phyloP scores from a whole-genome alignment of 2,329 filamentous ascomycete genomes.

The Epichloe uncinata region DNA sequence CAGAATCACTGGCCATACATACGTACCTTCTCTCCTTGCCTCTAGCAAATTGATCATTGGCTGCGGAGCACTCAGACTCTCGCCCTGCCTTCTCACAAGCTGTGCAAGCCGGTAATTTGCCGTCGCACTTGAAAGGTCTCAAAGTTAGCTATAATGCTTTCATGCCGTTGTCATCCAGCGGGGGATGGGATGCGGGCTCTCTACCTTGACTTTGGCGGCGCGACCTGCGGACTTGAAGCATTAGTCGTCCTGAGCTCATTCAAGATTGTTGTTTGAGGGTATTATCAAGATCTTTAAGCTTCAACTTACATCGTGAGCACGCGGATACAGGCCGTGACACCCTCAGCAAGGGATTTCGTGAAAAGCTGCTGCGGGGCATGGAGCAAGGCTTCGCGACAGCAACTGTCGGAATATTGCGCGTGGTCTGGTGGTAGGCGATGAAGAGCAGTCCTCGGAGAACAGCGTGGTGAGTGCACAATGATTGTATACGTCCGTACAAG shows the following conservation, averaged over 20 bases:
- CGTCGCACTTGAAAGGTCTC: conserved; percentile 58
- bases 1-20: conserved; percentile 7
- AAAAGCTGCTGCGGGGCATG: conserved; percentile 36
- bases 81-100: conserved; percentile 88
- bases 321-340: conserved; percentile 71
- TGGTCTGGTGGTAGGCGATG: background rate
- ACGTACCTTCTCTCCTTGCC: conserved; percentile 79
- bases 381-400: conserved; percentile 3
- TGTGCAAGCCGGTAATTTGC: conserved; percentile 87
- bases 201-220: conserved; percentile 80
- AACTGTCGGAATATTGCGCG: background rate
- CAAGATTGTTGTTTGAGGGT: background rate
- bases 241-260: background rate
- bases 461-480: background rate
- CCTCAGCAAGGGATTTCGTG: conserved; percentile 47
- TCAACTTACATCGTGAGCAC: conserved; percentile 55
- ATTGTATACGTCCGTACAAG: background rate
- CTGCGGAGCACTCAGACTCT: conserved; percentile 77
- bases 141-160: background rate
- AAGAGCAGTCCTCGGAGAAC: background rate
- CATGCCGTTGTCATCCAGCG: background rate
- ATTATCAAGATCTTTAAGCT: background rate
- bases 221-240: conserved; percentile 37
- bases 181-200: background rate
- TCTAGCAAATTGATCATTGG: conserved; percentile 88